These are phyloP conservation scores for Phaseolus lunatus DNA, from an alignment of 306 rosid species.

Conservation along the genomic window DNA sequence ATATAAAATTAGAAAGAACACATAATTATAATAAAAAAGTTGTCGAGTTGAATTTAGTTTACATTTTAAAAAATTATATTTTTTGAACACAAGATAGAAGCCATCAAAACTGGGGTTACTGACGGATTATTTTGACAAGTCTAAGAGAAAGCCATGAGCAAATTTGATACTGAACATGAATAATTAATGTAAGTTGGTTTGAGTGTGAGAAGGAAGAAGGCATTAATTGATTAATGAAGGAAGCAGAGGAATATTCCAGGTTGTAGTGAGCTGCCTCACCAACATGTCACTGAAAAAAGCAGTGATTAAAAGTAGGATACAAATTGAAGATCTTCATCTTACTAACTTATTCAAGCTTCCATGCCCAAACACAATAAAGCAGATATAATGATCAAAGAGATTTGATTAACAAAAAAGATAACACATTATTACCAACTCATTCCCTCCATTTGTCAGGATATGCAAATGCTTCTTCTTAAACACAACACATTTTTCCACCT, in stretches of 20 bases:
- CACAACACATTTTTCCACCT: conserved; percentile 44
- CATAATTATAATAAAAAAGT: too few species aligned
- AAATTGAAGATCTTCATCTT: conserved; percentile 41
- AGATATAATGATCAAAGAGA: conserved; percentile 43
- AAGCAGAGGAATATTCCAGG: conserved; percentile 57
- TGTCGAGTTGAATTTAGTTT: too few species aligned
- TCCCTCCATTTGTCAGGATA: conserved; percentile 67
- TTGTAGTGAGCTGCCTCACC: conserved; percentile 49
- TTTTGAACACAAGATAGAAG: too few species aligned
- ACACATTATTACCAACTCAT: conserved; percentile 69
- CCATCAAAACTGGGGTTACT: too few species aligned
- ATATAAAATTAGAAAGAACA: too few species aligned
- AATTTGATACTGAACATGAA: too few species aligned
- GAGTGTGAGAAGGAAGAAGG: conserved; percentile 11
- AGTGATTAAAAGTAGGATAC: conserved; percentile 38
- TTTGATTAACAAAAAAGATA: conserved; percentile 40
- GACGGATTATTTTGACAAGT: too few species aligned
- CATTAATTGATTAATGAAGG: conserved; percentile 20
- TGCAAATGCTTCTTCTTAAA: conserved; percentile 47
- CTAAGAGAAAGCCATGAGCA: too few species aligned
- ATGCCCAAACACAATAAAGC: conserved; percentile 53
- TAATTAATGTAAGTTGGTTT: conserved; percentile 6
- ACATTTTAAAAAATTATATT: too few species aligned
- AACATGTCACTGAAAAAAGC: conserved; percentile 14
- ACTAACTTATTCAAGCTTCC: conserved; percentile 51